Evolutionary conservation across 495 filamentous ascomycete species (phyloP).

Genomic region (Clohesyomyces aquaticus): DNA sequence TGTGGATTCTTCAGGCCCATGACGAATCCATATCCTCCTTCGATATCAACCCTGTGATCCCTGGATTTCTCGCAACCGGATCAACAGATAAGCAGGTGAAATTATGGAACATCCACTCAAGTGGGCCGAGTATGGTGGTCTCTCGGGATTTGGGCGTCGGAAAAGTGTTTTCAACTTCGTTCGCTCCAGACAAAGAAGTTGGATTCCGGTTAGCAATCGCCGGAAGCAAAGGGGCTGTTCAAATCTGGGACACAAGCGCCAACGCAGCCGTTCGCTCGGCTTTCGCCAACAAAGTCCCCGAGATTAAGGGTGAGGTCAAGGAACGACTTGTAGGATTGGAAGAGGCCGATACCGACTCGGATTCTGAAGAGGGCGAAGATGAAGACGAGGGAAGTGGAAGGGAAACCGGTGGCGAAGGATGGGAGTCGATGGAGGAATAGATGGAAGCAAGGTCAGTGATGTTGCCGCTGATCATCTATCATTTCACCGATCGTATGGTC

Average conservation of each 20-base stretch:
- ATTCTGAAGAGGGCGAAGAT: slow-evolving; percentile 60
- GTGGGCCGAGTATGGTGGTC: slow-evolving; percentile 83
- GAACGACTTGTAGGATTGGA: slow-evolving; percentile 77
- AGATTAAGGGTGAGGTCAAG: slow-evolving; percentile 64
- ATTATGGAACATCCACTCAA: slow-evolving; percentile 87
- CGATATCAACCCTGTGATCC: slow-evolving; percentile 84
- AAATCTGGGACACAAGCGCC: slow-evolving; percentile 96
- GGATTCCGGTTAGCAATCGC: slow-evolving; percentile 90
- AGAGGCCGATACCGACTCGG: slow-evolving; percentile 63
- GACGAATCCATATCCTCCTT: slow-evolving; percentile 94
- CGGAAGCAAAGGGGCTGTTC: slow-evolving; percentile 90
- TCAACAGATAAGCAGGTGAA: slow-evolving; percentile 94
- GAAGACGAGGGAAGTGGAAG: slow-evolving; percentile 55
- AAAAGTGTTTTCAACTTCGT: slow-evolving; percentile 87
- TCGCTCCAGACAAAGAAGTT: slow-evolving; percentile 86
- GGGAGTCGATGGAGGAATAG: slow-evolving; percentile 88
- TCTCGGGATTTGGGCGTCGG: slow-evolving; percentile 89
- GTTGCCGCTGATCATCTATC: neutral
- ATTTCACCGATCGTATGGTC: neutral
- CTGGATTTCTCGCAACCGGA: slow-evolving; percentile 89
- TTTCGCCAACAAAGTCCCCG: slow-evolving; percentile 74
- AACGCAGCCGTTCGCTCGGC: slow-evolving; percentile 85
- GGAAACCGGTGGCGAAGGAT: slow-evolving; percentile 52
- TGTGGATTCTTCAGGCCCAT: slow-evolving; percentile 95
- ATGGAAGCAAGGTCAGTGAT: neutral